Base-by-base conservation (phyloP, 2,329 filamentous ascomycete genomes). In the Aspergillus pseudoviridinutans region DNA sequence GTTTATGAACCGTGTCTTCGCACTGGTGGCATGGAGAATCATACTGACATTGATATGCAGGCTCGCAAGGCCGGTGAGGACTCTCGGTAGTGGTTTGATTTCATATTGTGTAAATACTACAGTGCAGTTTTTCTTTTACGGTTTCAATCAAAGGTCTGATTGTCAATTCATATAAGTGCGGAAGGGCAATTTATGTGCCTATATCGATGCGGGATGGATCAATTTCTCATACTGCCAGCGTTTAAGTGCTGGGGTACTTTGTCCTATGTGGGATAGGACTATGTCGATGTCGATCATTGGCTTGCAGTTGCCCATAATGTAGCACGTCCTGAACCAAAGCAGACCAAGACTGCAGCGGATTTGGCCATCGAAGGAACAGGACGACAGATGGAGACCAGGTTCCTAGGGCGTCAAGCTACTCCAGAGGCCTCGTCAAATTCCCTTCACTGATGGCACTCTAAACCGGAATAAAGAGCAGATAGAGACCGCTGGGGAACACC, bases 71-170 rank as follows among this genome's bases (percentile, higher is more conserved):
- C 68, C 51, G 67, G 68, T 38, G 72, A 76, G 60, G 72, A 74
- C 49, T 70, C 67, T 57, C 74, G 68, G 73, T 76, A 72, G 67
- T 57, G 54, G 32, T 61, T 65, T 60, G 59, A 52, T 58, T 66
- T 61, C 61, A 61, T 66, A 58, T 61, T 68, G 64, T 74, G 67
- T 74, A 74, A 71, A 74, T 75, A 76, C 72, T 74, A 73, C 66
- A 72, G 67, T 69, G 66, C 63, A 64, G 68, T 67, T 70, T 68
- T 64, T 60, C 68, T 64, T 61, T 56, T 64, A 66, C 59, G 68
- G 65, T 71, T 64, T 69, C 68, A 63, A 66, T 69, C 62, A 59
- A 66, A 47, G 59, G 58, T 65, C 56, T 65, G 58, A 58, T 65
- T 58, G 58, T 64, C 56, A 55, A 66, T 65, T 42, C 42, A 53